Evolutionary conservation across 805 yeast genomes (phyloP).

Genomic region (Candida parachauliodes): DNA sequence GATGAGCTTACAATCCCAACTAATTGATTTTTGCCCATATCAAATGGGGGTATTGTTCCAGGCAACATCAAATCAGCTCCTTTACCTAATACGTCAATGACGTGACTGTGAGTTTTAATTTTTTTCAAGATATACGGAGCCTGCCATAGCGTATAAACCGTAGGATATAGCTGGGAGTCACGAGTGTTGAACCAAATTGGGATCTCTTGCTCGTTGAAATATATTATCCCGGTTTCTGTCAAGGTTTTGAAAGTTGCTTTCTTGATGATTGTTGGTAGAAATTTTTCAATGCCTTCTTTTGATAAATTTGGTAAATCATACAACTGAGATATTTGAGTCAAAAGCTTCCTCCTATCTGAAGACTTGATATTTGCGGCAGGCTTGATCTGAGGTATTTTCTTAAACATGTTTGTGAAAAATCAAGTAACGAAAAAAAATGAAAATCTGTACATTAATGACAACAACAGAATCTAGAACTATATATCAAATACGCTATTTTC

Average conservation of each 20-base stretch:
- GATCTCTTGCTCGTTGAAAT: slow-evolving; percentile 55
- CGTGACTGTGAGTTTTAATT: slow-evolving; percentile 69
- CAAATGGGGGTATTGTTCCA: slow-evolving; percentile 60
- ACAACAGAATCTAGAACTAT: slow-evolving; percentile 4
- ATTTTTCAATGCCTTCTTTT: slow-evolving; percentile 35
- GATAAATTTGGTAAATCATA: slow-evolving; percentile 41
- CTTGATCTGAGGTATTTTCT: slow-evolving; percentile 58
- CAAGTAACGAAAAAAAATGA: neutral
- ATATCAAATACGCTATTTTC: slow-evolving; percentile 10
- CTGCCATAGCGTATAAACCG: slow-evolving; percentile 70
- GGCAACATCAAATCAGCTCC: slow-evolving; percentile 86
- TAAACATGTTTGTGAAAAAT: slow-evolving; percentile 39
- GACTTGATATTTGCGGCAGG: slow-evolving; percentile 76
- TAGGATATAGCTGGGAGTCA: slow-evolving; percentile 59
- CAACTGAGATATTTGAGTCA: slow-evolving; percentile 38
- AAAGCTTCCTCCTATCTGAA: slow-evolving; percentile 66
- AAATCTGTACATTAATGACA: neutral
- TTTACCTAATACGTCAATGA: slow-evolving; percentile 61
- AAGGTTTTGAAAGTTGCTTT: slow-evolving; percentile 59
- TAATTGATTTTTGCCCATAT: slow-evolving; percentile 48
- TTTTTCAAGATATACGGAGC: slow-evolving; percentile 63
- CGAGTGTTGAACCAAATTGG: slow-evolving; percentile 73
- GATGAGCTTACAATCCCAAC: slow-evolving; percentile 69
- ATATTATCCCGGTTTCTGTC: slow-evolving; percentile 58
- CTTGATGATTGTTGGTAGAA: slow-evolving; percentile 55